Evolutionary conservation across 768 basidiomycete species (phyloP).

Genomic region (Paxillus rubicundulus): DNA sequence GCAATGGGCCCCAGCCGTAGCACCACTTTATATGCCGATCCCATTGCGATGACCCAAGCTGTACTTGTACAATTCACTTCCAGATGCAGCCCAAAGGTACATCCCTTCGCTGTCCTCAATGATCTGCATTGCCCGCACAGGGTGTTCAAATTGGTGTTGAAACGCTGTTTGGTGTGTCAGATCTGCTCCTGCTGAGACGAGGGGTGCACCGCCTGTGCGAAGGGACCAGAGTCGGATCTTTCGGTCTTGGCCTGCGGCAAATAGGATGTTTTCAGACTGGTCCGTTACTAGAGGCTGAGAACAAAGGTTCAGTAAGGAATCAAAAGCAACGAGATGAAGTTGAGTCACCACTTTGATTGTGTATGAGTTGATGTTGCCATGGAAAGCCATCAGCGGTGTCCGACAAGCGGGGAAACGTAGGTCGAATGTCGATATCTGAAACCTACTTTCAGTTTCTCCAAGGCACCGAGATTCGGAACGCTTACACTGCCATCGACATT

Average conservation of each 20-base stretch:
- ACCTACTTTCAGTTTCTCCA: background rate
- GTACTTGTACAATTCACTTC: constrained; percentile 45
- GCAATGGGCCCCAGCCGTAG: background rate
- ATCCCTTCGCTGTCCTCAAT: constrained; percentile 39
- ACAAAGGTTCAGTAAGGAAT: constrained; percentile 4
- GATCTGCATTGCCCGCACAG: constrained; percentile 50
- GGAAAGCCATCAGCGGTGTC: constrained; percentile 46
- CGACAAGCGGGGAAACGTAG: constrained; percentile 49
- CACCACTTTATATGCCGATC: background rate
- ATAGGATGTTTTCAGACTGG: constrained; percentile 54
- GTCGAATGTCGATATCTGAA: constrained; percentile 60
- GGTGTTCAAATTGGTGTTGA: constrained; percentile 34
- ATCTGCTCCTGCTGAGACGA: constrained; percentile 13
- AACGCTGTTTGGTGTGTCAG: constrained; percentile 26
- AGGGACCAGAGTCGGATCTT: constrained; percentile 71
- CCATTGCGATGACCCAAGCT: constrained; percentile 43
- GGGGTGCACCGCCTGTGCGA: constrained; percentile 41
- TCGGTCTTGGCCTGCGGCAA: constrained; percentile 66
- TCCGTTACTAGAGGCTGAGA: constrained; percentile 62
- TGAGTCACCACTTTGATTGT: constrained; percentile 49
- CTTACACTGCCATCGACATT: constrained; percentile 61
- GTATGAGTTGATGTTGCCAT: constrained; percentile 59
- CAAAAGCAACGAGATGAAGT: background rate
- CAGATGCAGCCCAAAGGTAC: constrained; percentile 54
- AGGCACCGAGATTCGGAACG: constrained; percentile 1